These are phyloP conservation scores for Piper betle DNA, from an alignment of 164 flowering plant genomes.

Conservation along the genomic window DNA sequence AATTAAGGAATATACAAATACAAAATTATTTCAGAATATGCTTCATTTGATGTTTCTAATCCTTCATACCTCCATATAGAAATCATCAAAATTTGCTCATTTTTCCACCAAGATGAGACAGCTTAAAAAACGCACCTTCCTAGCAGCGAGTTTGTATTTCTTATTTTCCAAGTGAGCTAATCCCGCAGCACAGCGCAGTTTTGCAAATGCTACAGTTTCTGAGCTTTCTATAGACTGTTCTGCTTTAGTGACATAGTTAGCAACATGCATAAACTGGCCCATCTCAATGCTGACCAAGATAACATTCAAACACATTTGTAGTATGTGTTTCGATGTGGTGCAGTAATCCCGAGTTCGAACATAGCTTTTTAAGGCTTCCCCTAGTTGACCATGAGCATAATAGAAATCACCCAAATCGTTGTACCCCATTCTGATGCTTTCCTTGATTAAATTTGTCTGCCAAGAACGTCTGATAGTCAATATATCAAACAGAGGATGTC, in stretches of 20 bases:
- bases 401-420: slow-evolving; percentile 93
- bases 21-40: too few species aligned
- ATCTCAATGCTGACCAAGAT: slow-evolving; percentile 93
- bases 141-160: slow-evolving; percentile 92
- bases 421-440: slow-evolving; percentile 98
- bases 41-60: too few species aligned
- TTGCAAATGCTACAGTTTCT: slow-evolving; percentile 48
- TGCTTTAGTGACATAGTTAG: slow-evolving; percentile 80
- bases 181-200: slow-evolving; percentile 79
- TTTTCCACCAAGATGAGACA: not conserved
- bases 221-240: slow-evolving; percentile 64
- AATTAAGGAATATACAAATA: too few species aligned
- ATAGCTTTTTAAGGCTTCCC: slow-evolving; percentile 81
- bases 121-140: slow-evolving; percentile 46
- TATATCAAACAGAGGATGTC: too few species aligned
- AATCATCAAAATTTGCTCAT: too few species aligned
- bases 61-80: too few species aligned
- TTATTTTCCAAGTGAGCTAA: slow-evolving; percentile 67
- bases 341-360: slow-evolving; percentile 96
- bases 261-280: slow-evolving; percentile 89
- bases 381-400: slow-evolving; percentile 78
- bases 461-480: not conserved
- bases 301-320: slow-evolving; percentile 85
- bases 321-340: slow-evolving; percentile 83
- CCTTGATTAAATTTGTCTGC: slow-evolving; percentile 95